These are phyloP conservation scores for Myrica gale DNA, from an alignment of 306 rosid species.

Conservation along the genomic window DNA sequence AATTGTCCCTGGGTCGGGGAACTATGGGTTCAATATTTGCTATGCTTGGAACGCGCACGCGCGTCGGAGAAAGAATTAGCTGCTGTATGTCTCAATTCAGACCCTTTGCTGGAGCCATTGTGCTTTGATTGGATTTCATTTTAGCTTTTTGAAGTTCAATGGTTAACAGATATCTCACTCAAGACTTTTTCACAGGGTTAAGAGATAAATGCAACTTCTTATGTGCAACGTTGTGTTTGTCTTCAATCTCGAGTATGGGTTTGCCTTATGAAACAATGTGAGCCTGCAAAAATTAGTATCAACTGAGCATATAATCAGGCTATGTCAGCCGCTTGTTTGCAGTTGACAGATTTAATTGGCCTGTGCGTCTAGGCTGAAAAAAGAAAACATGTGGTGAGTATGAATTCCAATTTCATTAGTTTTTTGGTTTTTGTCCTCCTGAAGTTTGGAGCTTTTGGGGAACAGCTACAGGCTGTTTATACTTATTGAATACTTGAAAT, in stretches of 20 bases:
- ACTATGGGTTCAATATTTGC: slow-evolving; percentile 81
- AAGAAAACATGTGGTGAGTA: too few species aligned
- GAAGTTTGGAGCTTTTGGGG: background rate
- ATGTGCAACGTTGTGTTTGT: slow-evolving; percentile 11
- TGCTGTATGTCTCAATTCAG: slow-evolving; percentile 49
- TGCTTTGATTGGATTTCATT: slow-evolving; percentile 23
- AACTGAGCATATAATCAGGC: background rate
- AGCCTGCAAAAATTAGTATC: background rate
- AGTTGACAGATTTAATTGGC: background rate
- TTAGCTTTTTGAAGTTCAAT: slow-evolving; percentile 14
- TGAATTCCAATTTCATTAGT: too few species aligned
- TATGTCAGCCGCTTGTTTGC: background rate
- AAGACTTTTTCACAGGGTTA: slow-evolving; percentile 9
- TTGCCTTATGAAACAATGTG: background rate
- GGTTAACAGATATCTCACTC: background rate
- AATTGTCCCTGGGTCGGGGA: slow-evolving; percentile 92
- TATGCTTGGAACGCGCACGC: slow-evolving; percentile 70
- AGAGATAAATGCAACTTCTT: slow-evolving; percentile 23
- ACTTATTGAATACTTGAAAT: background rate
- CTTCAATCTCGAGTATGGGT: background rate
- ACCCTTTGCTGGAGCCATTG: slow-evolving; percentile 14
- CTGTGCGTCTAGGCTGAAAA: background rate
- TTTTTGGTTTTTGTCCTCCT: background rate
- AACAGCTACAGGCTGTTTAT: background rate
- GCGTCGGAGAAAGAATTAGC: slow-evolving; percentile 74